Percentiles rank a stretch among this genome's conserved stretches.
phyloP scores from a whole-genome alignment of 192 early-diverging fungal genomes.

The Coemansia sp. region DNA sequence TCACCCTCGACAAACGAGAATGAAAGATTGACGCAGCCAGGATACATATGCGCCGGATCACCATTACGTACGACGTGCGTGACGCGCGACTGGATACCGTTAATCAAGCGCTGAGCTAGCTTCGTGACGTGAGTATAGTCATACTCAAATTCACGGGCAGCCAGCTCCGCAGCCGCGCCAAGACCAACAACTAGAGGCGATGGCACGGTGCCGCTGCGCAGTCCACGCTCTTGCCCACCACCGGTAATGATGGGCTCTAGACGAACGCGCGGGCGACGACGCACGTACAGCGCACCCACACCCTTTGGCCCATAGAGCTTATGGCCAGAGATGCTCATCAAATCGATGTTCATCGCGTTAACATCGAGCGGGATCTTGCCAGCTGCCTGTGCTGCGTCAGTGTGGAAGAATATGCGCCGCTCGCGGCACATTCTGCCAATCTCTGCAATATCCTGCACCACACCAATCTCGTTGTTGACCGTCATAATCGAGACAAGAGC shows the following conservation, averaged over 20 bases:
- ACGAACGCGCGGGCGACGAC: constrained; percentile 90
- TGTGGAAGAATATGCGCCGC: constrained; percentile 94
- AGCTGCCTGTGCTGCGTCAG: constrained; percentile 94
- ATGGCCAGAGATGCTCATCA: constrained; percentile 96
- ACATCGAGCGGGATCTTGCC: constrained; percentile 96
- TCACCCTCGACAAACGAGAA: constrained; percentile 98
- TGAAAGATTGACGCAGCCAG: constrained; percentile 94
- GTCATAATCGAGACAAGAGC: constrained; percentile 93
- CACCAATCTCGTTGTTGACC: constrained; percentile 99
- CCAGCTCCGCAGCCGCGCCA: constrained; percentile 83
- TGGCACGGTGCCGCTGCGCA: constrained; percentile 93
- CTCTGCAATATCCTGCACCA: constrained; percentile 88
- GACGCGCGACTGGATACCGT: constrained; percentile 77
- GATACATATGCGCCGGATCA: constrained; percentile 74
- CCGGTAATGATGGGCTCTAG: constrained; percentile 89
- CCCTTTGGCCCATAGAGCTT: constrained; percentile 99
- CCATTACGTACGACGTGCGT: constrained; percentile 89
- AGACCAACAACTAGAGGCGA: constrained; percentile 88
- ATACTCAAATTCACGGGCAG: constrained; percentile 80
- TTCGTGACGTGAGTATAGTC: constrained; percentile 71
- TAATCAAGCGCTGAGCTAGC: constrained; percentile 78
- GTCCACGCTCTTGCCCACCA: constrained; percentile 94
- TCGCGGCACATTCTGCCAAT: constrained; percentile 87
- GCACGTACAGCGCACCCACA: constrained; percentile 90
- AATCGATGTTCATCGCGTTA: constrained; percentile 88